Evolutionary conservation across 2,329 filamentous ascomycete genomes (phyloP).

Genomic region (Pseudogymnoascus sp.): DNA sequence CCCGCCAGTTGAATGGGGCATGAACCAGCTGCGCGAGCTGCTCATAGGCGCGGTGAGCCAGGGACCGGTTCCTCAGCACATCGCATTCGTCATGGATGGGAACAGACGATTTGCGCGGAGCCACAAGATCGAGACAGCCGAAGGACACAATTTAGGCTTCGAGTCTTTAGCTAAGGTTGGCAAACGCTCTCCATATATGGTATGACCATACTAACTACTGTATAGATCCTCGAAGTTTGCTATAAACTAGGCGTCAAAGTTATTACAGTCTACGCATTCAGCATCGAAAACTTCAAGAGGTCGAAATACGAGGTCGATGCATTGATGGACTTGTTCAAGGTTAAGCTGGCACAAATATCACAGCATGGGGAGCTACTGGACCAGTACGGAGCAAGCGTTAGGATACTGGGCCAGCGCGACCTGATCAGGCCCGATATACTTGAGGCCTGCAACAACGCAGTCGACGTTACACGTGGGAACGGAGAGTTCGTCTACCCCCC

Average conservation of each 20-base stretch:
- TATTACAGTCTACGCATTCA: conserved; percentile 96
- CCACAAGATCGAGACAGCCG: conserved; percentile 90
- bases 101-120: conserved; percentile 86
- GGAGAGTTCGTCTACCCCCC: conserved; percentile 48
- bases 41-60: conserved; percentile 83
- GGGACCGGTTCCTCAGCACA: conserved; percentile 85
- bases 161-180: conserved; percentile 81
- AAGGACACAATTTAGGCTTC: conserved; percentile 92
- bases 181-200: conserved; percentile 13
- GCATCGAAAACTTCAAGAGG: conserved; percentile 97
- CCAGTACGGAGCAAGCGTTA: conserved; percentile 80
- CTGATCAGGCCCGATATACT: conserved; percentile 81
- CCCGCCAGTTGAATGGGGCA: conserved; percentile 84
- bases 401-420: conserved; percentile 75
- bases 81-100: conserved; percentile 99
- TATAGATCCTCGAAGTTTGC: conserved; percentile 85
- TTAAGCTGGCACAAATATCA: conserved; percentile 83
- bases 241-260: conserved; percentile 96
- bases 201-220: not conserved
- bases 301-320: conserved; percentile 95
- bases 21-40: conserved; percentile 69
- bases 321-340: conserved; percentile 94
- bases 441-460: conserved; percentile 77
- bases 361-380: conserved; percentile 92
- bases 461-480: conserved; percentile 80